These are phyloP conservation scores for Sporothrix brunneoviolacea DNA, from an alignment of 2,329 filamentous ascomycete genomes.

Conservation along the genomic window DNA sequence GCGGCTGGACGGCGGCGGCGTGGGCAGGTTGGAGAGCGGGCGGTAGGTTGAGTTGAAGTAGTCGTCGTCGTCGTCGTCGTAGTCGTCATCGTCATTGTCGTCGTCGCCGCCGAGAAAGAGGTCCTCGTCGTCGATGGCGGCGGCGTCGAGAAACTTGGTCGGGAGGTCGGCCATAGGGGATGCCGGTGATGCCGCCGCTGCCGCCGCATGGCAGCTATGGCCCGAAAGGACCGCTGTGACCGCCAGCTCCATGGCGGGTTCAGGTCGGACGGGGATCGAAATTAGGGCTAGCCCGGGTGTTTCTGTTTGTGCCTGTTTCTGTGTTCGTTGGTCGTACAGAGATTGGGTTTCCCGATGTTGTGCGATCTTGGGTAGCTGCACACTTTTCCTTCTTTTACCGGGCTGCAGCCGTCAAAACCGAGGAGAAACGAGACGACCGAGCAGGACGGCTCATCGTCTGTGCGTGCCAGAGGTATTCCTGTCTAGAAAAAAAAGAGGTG, in stretches of 20 bases:
- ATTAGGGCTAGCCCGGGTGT: no score
- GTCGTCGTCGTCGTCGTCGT: constrained; percentile 43
- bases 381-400: background rate
- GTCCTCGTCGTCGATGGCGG: constrained; percentile 11
- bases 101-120: constrained; percentile 6
- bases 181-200: background rate
- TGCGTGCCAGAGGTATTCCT: background rate
- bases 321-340: no score
- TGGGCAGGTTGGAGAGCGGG: constrained; percentile 61
- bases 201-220: background rate
- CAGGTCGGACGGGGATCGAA: no score
- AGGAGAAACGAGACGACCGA: background rate
- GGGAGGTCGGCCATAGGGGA: background rate
- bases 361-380: background rate
- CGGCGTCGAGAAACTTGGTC: background rate
- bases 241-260: background rate
- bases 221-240: background rate
- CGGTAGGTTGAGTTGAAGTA: constrained; percentile 56
- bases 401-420: background rate
- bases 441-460: background rate
- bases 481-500: background rate
- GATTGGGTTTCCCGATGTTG: no score
- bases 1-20: constrained; percentile 53
- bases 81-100: constrained; percentile 29
- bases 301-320: no score